Evolutionary conservation across 257 asterid species (phyloP).

Genomic region (Lycium ferocissimum): DNA sequence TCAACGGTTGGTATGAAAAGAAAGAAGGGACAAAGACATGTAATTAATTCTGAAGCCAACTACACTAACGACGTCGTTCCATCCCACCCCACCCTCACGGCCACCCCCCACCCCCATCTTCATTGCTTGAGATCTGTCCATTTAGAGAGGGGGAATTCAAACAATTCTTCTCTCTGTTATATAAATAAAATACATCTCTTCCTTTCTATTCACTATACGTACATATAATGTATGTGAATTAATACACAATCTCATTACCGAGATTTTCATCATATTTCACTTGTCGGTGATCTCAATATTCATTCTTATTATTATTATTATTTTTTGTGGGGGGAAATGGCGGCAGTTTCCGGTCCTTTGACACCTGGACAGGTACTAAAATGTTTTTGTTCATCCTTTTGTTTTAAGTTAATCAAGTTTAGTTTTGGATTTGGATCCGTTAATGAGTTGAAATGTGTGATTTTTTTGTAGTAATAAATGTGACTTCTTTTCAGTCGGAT

Average conservation of each 20-base stretch:
- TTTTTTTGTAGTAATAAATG: not conserved
- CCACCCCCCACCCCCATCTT: not conserved
- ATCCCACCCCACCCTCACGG: not conserved
- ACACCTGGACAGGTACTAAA: conserved; percentile 71
- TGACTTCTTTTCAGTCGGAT: not conserved
- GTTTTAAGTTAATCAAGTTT: not conserved
- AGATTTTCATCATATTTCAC: not conserved
- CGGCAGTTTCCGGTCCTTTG: conserved; percentile 70
- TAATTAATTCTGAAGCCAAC: not conserved
- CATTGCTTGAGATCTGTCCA: conserved; percentile 30
- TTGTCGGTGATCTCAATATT: conserved; percentile 12
- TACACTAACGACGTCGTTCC: not conserved
- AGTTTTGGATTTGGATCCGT: not conserved
- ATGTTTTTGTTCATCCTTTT: conserved; percentile 21
- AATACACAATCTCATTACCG: conserved; percentile 10
- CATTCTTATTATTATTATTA: no score
- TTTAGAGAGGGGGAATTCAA: not conserved
- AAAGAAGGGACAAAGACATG: not conserved
- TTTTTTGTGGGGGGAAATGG: conserved; percentile 46
- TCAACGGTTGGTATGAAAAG: conserved; percentile 14
- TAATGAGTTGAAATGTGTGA: not conserved
- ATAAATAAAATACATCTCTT: not conserved
- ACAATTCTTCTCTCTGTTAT: not conserved
- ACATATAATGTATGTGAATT: conserved; percentile 23
- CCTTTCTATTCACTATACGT: not conserved